Percentiles rank a stretch among this genome's conserved stretches.
Conservation (phyloP, 2,329 filamentous ascomycete species). For the Neoarthrinium moseri region DNA sequence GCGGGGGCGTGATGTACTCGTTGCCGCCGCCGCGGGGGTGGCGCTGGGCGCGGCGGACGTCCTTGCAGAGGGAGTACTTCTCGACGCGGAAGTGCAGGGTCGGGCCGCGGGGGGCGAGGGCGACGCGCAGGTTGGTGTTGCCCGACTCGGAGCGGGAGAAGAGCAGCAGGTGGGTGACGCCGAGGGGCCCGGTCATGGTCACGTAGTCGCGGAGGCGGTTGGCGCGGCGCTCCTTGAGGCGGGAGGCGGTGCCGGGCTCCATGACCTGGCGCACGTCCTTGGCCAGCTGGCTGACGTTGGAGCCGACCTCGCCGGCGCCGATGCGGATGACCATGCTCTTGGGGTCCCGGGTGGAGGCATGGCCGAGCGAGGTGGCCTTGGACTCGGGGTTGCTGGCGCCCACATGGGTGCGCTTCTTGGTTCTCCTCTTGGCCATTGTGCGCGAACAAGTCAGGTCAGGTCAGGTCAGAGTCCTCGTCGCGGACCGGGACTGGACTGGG, state of each 20-base stretch:
- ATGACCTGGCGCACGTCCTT: slow-evolving; percentile 90
- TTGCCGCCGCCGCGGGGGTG: slow-evolving; percentile 80
- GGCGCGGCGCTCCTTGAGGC: slow-evolving; percentile 83
- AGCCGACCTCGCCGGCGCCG: slow-evolving; percentile 88
- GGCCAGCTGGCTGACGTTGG: slow-evolving; percentile 87
- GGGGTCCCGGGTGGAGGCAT: slow-evolving; percentile 67
- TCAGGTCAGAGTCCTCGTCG: background rate
- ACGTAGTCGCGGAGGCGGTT: slow-evolving; percentile 92
- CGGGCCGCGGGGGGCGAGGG: slow-evolving; percentile 83
- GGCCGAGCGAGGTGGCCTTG: slow-evolving; percentile 50
- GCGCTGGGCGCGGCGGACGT: slow-evolving; percentile 80
- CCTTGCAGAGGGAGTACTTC: slow-evolving; percentile 90
- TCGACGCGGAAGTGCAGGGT: slow-evolving; percentile 94
- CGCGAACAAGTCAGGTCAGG: background rate
- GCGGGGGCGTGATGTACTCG: slow-evolving; percentile 79
- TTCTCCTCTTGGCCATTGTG: slow-evolving; percentile 74
- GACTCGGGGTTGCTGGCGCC: slow-evolving; percentile 62
- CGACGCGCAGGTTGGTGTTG: slow-evolving; percentile 89
- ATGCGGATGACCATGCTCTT: slow-evolving; percentile 99
- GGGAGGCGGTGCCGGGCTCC: slow-evolving; percentile 89
- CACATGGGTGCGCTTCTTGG: slow-evolving; percentile 86
- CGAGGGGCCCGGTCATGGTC: slow-evolving; percentile 91
- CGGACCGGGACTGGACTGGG: too few relatives aligned
- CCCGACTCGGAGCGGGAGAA: slow-evolving; percentile 88
- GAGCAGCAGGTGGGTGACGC: slow-evolving; percentile 87